A percentile compares a stretch with the other conserved stretches of the same genome.
Evolutionary conservation across 2,329 filamentous ascomycete genomes (phyloP).

Genomic region (Talaromyces sp.): DNA sequence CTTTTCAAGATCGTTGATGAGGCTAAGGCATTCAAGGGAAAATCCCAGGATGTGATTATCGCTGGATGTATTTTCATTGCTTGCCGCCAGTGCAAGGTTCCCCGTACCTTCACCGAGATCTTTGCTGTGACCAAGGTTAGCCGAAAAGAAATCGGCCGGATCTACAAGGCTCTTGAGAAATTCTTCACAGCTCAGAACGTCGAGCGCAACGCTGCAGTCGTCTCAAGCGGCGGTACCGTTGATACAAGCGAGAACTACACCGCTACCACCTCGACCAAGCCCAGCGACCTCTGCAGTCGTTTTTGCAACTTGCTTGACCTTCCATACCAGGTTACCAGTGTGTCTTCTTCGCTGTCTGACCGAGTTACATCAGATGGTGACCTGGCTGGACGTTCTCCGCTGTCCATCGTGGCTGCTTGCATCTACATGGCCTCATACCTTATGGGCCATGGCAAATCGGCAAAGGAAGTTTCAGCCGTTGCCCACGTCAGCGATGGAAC

Average conservation of each 20-base stretch:
- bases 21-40: conserved; percentile 90
- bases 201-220: conserved; percentile 55
- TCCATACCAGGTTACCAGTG: conserved; percentile 74
- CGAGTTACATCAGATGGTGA: conserved; percentile 76
- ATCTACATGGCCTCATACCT: conserved; percentile 95
- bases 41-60: conserved; percentile 89
- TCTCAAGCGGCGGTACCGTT: conserved; percentile 55
- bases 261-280: conserved; percentile 74
- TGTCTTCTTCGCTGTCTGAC: conserved; percentile 76
- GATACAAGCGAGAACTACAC: conserved; percentile 65
- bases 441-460: conserved; percentile 74
- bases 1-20: conserved; percentile 95
- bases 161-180: conserved; percentile 89
- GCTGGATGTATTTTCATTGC: conserved; percentile 98
- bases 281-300: conserved; percentile 81
- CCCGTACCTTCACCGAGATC: conserved; percentile 92
- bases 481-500: conserved; percentile 95
- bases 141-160: conserved; percentile 96
- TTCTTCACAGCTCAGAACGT: conserved; percentile 77
- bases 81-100: conserved; percentile 83
- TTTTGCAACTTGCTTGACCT: conserved; percentile 84
- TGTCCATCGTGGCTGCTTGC: conserved; percentile 91
- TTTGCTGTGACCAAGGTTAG: conserved; percentile 89
- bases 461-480: conserved; percentile 83
- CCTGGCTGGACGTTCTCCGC: conserved; percentile 86